Percentiles rank a stretch among this genome's conserved stretches.
phyloP scores from a whole-genome alignment of 2,329 filamentous ascomycete species.

The Macrophomina phaseolina region DNA sequence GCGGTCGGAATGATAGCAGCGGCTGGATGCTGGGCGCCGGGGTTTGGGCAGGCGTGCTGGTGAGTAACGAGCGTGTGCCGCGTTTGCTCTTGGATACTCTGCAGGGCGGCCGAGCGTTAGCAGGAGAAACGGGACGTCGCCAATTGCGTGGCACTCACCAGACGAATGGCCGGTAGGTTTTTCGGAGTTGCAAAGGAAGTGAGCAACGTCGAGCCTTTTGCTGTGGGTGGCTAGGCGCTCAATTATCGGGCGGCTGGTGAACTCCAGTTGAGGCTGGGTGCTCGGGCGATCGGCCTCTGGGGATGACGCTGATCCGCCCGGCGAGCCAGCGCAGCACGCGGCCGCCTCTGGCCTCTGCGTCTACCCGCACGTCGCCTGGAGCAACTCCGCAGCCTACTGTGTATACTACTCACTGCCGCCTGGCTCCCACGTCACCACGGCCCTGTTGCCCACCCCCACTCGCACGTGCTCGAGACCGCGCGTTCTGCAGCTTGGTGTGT shows the following conservation, averaged over 20 bases:
- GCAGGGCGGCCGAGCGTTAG: not conserved
- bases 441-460: not conserved
- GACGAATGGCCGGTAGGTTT: not conserved
- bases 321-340: conserved; percentile 5
- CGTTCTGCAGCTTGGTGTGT: not conserved
- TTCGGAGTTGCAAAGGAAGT: not conserved
- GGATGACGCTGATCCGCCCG: not conserved
- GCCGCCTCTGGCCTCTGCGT: conserved; percentile 9
- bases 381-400: conserved; percentile 6
- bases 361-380: conserved; percentile 7
- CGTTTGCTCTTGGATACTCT: not conserved
- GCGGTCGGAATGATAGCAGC: not conserved
- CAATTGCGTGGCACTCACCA: conserved; percentile 2
- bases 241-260: conserved; percentile 22
- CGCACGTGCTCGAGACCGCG: not conserved
- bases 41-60: conserved; percentile 3
- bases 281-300: not conserved
- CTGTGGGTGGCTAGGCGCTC: not conserved
- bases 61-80: not conserved
- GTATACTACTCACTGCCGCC: not conserved
- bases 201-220: not conserved
- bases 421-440: conserved; percentile 14
- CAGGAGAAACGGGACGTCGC: not conserved
- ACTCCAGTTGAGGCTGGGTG: conserved; percentile 2
- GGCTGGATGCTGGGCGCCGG: not conserved